Conservation (phyloP, 1,139 yeast species). For the Sugiyamaella xylanicola region DNA sequence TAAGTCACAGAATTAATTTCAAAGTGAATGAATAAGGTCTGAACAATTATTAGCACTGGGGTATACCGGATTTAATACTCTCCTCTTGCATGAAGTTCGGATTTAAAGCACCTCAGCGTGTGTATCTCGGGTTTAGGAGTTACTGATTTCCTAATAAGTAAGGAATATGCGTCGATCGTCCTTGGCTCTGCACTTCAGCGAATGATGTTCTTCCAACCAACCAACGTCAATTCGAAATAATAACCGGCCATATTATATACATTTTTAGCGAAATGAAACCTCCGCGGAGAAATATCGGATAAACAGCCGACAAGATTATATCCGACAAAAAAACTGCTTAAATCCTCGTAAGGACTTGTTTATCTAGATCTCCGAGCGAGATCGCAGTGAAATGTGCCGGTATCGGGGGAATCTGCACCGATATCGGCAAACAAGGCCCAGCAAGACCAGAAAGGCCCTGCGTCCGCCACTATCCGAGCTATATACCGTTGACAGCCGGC, state of each 20-base stretch:
- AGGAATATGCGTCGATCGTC: no score
- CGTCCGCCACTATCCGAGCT: neutral
- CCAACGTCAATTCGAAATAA: neutral
- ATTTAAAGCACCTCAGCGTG: no score
- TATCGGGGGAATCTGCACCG: neutral
- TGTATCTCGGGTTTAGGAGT: neutral
- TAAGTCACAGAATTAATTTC: no score
- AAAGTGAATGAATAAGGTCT: no score
- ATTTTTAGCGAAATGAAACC: neutral
- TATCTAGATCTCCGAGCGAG: no score
- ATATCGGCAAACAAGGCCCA: neutral
- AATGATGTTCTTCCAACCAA: no score
- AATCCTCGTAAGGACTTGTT: neutral
- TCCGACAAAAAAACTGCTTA: neutral
- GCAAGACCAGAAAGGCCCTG: neutral
- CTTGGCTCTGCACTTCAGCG: no score
- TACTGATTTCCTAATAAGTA: neutral
- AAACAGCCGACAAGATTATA: neutral
- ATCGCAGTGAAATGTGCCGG: no score
- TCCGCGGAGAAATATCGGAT: neutral
- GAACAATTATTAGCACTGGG: no score
- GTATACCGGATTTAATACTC: no score
- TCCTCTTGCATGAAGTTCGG: no score
- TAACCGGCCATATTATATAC: neutral
- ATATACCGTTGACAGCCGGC: neutral